phyloP scores from a whole-genome alignment of 176 grass and related monocot species.

The Pharus latifolius region DNA sequence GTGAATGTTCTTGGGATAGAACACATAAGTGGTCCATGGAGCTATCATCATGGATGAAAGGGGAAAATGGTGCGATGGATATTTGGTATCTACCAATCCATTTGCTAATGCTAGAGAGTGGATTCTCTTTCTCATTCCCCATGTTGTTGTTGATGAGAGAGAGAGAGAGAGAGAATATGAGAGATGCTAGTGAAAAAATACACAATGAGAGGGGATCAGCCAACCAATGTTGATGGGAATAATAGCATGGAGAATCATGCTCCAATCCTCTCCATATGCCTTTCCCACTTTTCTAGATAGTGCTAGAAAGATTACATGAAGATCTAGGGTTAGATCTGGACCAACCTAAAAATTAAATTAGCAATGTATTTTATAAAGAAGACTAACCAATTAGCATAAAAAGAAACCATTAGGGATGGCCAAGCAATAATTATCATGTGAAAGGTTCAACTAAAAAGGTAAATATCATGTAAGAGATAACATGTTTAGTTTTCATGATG shows the following conservation, averaged over 20 bases:
- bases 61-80: conserved; percentile 14
- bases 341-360: conserved; percentile 7
- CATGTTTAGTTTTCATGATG: no score
- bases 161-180: background rate
- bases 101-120: background rate
- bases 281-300: conserved; percentile 29
- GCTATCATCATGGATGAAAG: background rate
- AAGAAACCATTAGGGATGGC: background rate
- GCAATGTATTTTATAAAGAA: background rate
- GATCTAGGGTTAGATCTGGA: conserved; percentile 20
- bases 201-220: background rate
- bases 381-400: background rate
- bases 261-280: conserved; percentile 5
- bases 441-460: background rate
- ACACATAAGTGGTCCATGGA: background rate
- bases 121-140: background rate
- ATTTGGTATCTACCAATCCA: conserved; percentile 30
- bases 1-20: background rate
- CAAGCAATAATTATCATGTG: conserved; percentile 16
- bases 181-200: conserved; percentile 17
- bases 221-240: conserved; percentile 9
- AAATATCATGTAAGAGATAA: background rate
- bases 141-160: conserved; percentile 6
- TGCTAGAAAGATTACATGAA: conserved; percentile 23
- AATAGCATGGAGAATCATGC: conserved; percentile 9